These are phyloP conservation scores for Backusella liffmaniae DNA, from an alignment of 192 early-diverging fungal genomes.

Conservation along the genomic window DNA sequence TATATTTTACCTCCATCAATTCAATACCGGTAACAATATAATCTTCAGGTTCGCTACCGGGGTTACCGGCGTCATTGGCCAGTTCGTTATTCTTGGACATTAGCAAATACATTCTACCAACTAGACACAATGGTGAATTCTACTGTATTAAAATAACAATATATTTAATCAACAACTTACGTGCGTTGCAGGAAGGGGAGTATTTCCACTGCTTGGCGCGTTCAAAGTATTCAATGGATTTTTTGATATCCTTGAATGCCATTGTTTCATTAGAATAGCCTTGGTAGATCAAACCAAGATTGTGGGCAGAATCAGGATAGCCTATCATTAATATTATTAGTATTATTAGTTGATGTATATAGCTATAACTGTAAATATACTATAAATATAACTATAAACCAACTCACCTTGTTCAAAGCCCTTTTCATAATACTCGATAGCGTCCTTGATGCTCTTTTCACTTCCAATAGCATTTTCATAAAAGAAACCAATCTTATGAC, in stretches of 20 bases:
- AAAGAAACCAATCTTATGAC: constrained; percentile 50
- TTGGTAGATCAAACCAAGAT: constrained; percentile 51
- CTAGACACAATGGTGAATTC: constrained; percentile 11
- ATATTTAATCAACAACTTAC: constrained; percentile 13
- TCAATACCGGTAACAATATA: constrained; percentile 43
- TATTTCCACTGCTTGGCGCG: constrained; percentile 45
- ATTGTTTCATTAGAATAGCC: constrained; percentile 34
- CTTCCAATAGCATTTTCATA: constrained; percentile 48
- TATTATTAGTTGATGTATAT: too few relatives aligned
- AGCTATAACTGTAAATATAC: neutral
- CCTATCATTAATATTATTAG: constrained; percentile 19
- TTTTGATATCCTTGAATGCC: constrained; percentile 29
- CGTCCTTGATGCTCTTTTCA: constrained; percentile 29
- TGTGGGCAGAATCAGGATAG: constrained; percentile 53
- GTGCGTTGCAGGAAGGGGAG: constrained; percentile 45
- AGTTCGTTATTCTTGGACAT: constrained; percentile 32
- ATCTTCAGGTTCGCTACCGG: constrained; percentile 36
- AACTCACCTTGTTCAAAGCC: constrained; percentile 45
- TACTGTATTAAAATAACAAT: neutral
- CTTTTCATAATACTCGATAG: constrained; percentile 45
- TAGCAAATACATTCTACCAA: constrained; percentile 35
- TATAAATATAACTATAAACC: neutral
- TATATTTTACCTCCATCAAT: constrained; percentile 23
- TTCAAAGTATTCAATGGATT: constrained; percentile 42
- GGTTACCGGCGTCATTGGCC: constrained; percentile 34